Conservation (phyloP, 345 rosid genomes). For the Anacardium occidentale region DNA sequence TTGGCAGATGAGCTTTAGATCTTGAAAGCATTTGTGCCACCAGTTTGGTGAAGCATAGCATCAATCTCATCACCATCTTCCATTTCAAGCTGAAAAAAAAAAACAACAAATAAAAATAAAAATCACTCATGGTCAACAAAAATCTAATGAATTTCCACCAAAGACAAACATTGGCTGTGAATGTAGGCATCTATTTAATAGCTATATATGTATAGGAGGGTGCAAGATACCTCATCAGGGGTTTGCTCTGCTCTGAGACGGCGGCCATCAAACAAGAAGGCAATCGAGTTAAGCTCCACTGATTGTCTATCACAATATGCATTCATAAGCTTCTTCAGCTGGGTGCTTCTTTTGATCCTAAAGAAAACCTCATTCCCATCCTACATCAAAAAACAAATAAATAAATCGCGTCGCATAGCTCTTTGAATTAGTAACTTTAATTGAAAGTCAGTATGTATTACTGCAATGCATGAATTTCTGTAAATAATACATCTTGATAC, state of each 20-base stretch:
- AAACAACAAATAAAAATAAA: not conserved
- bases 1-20: not conserved
- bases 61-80: constrained; percentile 92
- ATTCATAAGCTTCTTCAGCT: constrained; percentile 83
- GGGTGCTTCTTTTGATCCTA: constrained; percentile 85
- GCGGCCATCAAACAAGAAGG: constrained; percentile 86
- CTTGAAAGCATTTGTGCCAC: constrained; percentile 32
- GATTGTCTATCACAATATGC: constrained; percentile 88
- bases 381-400: constrained; percentile 30
- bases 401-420: too few relatives aligned
- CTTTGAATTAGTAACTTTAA: not conserved
- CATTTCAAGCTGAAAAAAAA: constrained; percentile 60
- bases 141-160: not conserved
- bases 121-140: not conserved
- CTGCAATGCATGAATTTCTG: too few relatives aligned
- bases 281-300: constrained; percentile 69
- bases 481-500: too few relatives aligned
- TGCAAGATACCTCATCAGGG: constrained; percentile 66
- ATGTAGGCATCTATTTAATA: not conserved
- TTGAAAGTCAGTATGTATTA: not conserved
- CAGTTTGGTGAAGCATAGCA: constrained; percentile 85
- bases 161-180: not conserved
- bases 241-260: constrained; percentile 81
- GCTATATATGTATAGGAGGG: not conserved
- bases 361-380: constrained; percentile 87